Evolutionary conservation across 768 basidiomycete genomes (phyloP), one percentile per base, ranked within the genome.

Genomic region (Pilatotrama ljubarskyi): DNA sequence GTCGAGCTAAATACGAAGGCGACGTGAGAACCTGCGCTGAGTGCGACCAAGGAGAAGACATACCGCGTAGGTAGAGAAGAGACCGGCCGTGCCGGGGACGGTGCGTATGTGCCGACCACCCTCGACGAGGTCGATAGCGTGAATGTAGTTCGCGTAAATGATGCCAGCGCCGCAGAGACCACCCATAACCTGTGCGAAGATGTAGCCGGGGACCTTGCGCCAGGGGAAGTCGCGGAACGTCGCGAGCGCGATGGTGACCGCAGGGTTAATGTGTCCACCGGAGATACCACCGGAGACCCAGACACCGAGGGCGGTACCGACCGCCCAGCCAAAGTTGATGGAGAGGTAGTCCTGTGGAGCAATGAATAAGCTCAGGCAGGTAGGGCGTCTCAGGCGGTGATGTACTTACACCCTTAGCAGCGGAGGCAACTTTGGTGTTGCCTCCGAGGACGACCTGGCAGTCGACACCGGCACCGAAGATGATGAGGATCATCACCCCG

Each of bases 171-270:
- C 88, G 44, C 80, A 76, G 35, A 87, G 64, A 5, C 74, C 87
- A 20, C 88, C 88, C 49, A 89, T 69, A 18, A 86, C 58, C 69
- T 90, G 88, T 0, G 85, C 81, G 49, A 84, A 67, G 46, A 88
- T 81, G 69, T 85, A 91, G 20, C 65, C 78, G 0, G 91, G 91
- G 0, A 91, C 91, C 69, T 93, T 93, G 64, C 78, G 80, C 87
- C 88, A 88, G 0, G 91, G 89, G 72, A 93, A 92, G 46, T 79
- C 80, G 62, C 91, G 84, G 71, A 85, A 84, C 2, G 82, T 76
- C 4, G 88, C 88, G 44, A 91, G 67, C 14, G 84, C 79, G 50
- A 93, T 72, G 17, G 91, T 93, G 24, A 92, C 74, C 2, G 75
- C 73, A 14, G 76, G 75, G 49, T 77, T 77, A 54, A 76, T 70